Evolutionary conservation across 1,284 basidiomycete species (phyloP), one percentile per base, ranked within the genome.

Genomic region (Bondarzewia mesenterica): DNA sequence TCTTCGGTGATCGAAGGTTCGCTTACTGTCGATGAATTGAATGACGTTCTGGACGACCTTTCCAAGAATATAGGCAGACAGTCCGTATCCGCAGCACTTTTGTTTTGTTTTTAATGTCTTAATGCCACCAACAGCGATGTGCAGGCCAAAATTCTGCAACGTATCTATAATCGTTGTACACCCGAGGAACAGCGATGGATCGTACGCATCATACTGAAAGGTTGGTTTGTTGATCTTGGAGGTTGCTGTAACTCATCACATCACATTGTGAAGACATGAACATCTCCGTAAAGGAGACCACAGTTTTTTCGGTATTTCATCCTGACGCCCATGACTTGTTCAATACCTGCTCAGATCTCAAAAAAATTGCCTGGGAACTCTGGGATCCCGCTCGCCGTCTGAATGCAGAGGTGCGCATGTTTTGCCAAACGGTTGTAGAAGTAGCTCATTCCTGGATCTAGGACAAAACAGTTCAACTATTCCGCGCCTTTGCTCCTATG

Each of bases 331-430:
- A 88, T 51, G 87, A 89, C 58, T 68, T 95, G 3, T 97, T 89
- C 71, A 96, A 96, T 60, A 91, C 91, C 1, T 96, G 91, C 60
- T 94, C 93, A 0, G 93, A 97, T 63, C 71, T 97, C 35, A 93
- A 93, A 68, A 87, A 89, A 52, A 89, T 98, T 2, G 85, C 83
- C 27, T 95, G 86, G 78, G 79, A 85, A 52, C 67, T 91, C 0
- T 83, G 81, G 70, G 78, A 90, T 59, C 76, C 82, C 1, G 67
- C 68, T 2, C 72, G 70, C 37, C 71, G 83, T 42, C 68, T 93
- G 25, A 77, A 82, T 46, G 73, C 74, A 3, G 75, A 82, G 63
- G 85, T 82, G 57, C 21, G 47, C 46, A 27, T n/a, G 38, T 16
- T 10, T 18, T 44, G 23, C 12, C 18, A 10, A 16, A 14, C 16